phyloP scores from a whole-genome alignment of 208 protist genomes.

The Crithidia thermophila region DNA sequence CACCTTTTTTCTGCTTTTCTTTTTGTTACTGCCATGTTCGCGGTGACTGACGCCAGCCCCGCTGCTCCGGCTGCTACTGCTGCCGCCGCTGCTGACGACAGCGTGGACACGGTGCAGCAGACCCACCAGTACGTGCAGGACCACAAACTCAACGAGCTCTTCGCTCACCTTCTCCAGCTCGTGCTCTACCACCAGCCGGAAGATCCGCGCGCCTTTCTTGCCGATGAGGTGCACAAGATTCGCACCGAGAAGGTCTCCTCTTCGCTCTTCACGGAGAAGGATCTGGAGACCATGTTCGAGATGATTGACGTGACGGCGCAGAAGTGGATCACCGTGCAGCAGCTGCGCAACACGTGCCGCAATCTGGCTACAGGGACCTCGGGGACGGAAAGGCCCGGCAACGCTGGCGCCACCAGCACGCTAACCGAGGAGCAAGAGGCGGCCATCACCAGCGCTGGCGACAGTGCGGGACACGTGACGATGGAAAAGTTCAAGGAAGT shows the following conservation, averaged over 20 bases:
- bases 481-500: slow-evolving; percentile 89
- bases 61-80: not conserved
- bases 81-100: slow-evolving; percentile 6
- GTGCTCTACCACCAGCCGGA: slow-evolving; percentile 84
- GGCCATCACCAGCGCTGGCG: slow-evolving; percentile 66
- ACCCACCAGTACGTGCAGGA: slow-evolving; percentile 78
- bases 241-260: slow-evolving; percentile 60
- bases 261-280: slow-evolving; percentile 83
- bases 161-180: slow-evolving; percentile 88
- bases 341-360: slow-evolving; percentile 87
- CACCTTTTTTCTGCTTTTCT: slow-evolving; percentile 3
- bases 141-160: slow-evolving; percentile 85
- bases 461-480: slow-evolving; percentile 73
- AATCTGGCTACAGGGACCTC: slow-evolving; percentile 72
- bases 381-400: not conserved
- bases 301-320: slow-evolving; percentile 91
- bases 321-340: slow-evolving; percentile 76
- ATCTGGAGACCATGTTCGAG: slow-evolving; percentile 93
- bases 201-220: slow-evolving; percentile 78
- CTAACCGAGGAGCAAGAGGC: slow-evolving; percentile 56
- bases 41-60: not conserved
- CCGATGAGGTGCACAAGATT: slow-evolving; percentile 74
- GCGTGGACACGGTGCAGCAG: slow-evolving; percentile 29
- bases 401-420: slow-evolving; percentile 8
- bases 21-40: slow-evolving; percentile 17